A percentile compares a stretch with the other conserved stretches of the same genome.
These are phyloP conservation scores for Hyphopichia khmerensis DNA, from an alignment of 1,139 yeast species.

Conservation along the genomic window DNA sequence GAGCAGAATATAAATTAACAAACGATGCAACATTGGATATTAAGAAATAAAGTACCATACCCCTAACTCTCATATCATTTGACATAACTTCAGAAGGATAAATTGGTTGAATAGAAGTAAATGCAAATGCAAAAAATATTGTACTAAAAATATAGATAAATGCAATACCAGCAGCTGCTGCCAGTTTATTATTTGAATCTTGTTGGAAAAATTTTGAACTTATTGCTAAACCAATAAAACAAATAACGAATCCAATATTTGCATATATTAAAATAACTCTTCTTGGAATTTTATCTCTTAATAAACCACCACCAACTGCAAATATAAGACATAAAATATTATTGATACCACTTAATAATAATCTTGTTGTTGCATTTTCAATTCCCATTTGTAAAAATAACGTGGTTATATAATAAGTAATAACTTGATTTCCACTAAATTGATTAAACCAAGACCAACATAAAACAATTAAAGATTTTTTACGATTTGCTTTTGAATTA, in stretches of 20 bases:
- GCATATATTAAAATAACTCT: slow-evolving; percentile 19
- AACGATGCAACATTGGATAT: slow-evolving; percentile 6
- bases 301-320: slow-evolving; percentile 16
- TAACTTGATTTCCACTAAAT: slow-evolving; percentile 19
- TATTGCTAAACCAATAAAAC: slow-evolving; percentile 5
- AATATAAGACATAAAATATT: slow-evolving; percentile 13
- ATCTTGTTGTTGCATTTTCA: slow-evolving; percentile 13
- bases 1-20: slow-evolving; percentile 9
- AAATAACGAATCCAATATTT: slow-evolving; percentile 13
- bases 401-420: slow-evolving; percentile 19
- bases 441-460: slow-evolving; percentile 13
- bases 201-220: background rate
- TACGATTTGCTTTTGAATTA: slow-evolving; percentile 2
- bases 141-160: slow-evolving; percentile 9
- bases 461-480: slow-evolving; percentile 7
- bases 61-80: slow-evolving; percentile 7
- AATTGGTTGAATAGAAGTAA: slow-evolving; percentile 10
- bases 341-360: slow-evolving; percentile 18
- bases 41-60: slow-evolving; percentile 6
- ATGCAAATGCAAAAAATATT: slow-evolving; percentile 9
- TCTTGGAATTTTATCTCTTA: slow-evolving; percentile 14
- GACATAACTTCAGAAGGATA: slow-evolving; percentile 9
- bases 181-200: slow-evolving; percentile 2
- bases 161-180: slow-evolving; percentile 6
- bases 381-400: slow-evolving; percentile 18